Base-by-base conservation (phyloP, 2,329 filamentous ascomycete genomes). In the Nemania bipapillata region DNA sequence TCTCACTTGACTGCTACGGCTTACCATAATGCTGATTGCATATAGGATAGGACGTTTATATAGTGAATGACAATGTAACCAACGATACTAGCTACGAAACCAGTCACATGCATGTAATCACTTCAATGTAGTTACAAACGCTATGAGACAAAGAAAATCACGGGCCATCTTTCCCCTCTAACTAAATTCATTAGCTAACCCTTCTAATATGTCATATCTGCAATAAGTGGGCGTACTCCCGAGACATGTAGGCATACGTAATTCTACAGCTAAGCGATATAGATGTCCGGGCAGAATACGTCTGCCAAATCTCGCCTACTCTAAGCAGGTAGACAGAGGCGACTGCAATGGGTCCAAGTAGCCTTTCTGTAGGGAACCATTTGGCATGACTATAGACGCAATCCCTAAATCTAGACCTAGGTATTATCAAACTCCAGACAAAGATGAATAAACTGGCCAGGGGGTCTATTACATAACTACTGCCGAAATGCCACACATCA, bases 81-180 rank as follows among this genome's bases (percentile, higher is more conserved):
- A 52, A 53, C 20, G 9, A 30, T 26, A 40, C 32, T 9, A 26
- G 8, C 30, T 42, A 26, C n/a, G 53, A 15, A 42, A 30, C 42
- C 45, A 20, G 22, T 47, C 26, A 32, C 28, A 45, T 40, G 28
- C 12, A 40, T 40, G 30, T 40, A 24, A n/a, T 22, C 15, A 55
- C 30, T 1, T 24, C 8, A 60, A 30, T n/a, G 17, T 24, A 42
- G 30, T 55, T 61, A 49, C 68, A 72, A 72, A 72, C 70, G 65
- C 68, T 56, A 68, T 63, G 68, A 70, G 63, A 72, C 70, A 72
- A 65, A 65, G 62, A 63, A 57, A 60, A 26, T 32, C 42, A 63
- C 20, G 30, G 61, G 8, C 67, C 60, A 58, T 60, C n/a, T 24
- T 54, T 40, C n/a, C 47, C 49, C 40, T 49, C 40, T 65, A 24